Conservation (phyloP, 164 flowering plant species). For the Liriodendron chinense region DNA sequence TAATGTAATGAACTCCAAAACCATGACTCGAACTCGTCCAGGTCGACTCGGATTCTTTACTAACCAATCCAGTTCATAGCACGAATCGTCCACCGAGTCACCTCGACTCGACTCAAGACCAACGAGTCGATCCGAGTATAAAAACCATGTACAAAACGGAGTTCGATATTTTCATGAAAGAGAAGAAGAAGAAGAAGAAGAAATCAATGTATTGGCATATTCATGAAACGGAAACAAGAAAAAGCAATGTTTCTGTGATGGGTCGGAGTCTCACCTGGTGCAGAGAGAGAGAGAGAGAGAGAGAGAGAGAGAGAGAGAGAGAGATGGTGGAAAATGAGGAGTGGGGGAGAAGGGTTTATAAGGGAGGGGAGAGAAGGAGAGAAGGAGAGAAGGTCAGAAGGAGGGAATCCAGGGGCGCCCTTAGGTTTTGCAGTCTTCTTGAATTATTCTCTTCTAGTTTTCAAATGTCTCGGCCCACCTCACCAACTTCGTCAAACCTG, state of each 20-base stretch:
- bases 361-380: background rate
- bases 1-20: too few relatives aligned
- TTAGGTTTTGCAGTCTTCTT: background rate
- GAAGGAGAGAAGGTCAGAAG: background rate
- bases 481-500: background rate
- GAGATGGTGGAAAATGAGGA: background rate
- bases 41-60: too few relatives aligned
- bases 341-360: background rate
- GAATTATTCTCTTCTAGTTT: background rate
- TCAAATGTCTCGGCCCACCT: background rate
- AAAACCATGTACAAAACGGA: too few relatives aligned
- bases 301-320: background rate
- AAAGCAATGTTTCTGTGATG: too few relatives aligned
- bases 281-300: background rate
- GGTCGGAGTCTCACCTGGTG: background rate
- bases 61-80: too few relatives aligned
- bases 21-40: too few relatives aligned
- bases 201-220: too few relatives aligned
- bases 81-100: too few relatives aligned
- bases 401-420: constrained; percentile 3
- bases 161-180: too few relatives aligned
- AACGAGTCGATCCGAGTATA: too few relatives aligned
- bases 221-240: too few relatives aligned
- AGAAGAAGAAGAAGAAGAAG: background rate
- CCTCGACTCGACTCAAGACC: background rate